Evolutionary conservation across 2,329 filamentous ascomycete species (phyloP).

Genomic region (Talaromyces sp.): DNA sequence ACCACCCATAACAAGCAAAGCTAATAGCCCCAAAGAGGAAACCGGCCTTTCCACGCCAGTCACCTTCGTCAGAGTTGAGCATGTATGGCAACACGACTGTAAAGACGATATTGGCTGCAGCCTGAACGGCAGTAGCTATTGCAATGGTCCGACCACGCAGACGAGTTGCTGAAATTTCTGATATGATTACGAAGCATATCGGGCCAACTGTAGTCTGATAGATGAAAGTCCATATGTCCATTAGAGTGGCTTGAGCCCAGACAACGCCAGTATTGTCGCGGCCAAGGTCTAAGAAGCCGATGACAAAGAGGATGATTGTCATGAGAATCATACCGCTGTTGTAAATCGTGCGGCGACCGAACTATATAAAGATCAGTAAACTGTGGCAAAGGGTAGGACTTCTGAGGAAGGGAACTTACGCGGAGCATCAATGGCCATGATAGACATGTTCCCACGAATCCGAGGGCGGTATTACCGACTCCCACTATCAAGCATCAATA

Average conservation of each 20-base stretch:
- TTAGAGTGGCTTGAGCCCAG: conserved; percentile 37
- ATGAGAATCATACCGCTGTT: conserved; percentile 42
- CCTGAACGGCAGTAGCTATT: conserved; percentile 20
- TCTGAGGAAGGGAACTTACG: conserved; percentile 30
- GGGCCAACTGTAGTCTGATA: conserved; percentile 42
- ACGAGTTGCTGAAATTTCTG: conserved; percentile 21
- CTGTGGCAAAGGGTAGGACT: conserved; percentile 27
- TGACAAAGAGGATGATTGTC: conserved; percentile 42
- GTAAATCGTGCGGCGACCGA: conserved; percentile 45
- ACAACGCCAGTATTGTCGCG: conserved; percentile 31
- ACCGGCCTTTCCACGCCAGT: conserved; percentile 32
- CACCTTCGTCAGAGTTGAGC: conserved; percentile 28
- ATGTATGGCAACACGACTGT: conserved; percentile 20
- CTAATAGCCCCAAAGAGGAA: conserved; percentile 31
- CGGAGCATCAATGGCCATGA: conserved; percentile 43
- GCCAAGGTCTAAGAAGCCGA: conserved; percentile 42
- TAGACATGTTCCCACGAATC: conserved; percentile 43
- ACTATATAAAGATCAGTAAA: conserved; percentile 25
- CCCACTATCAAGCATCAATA: conserved; percentile 22
- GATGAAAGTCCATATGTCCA: conserved; percentile 39
- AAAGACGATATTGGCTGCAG: conserved; percentile 19
- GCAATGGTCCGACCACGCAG: conserved; percentile 21
- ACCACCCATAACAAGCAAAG: conserved; percentile 34
- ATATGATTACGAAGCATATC: conserved; percentile 26
- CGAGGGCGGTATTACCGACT: conserved; percentile 39